Percentiles rank a stretch among this genome's conserved stretches.
Conservation (phyloP, 1,284 basidiomycete species). For the Malassezia furfur region DNA sequence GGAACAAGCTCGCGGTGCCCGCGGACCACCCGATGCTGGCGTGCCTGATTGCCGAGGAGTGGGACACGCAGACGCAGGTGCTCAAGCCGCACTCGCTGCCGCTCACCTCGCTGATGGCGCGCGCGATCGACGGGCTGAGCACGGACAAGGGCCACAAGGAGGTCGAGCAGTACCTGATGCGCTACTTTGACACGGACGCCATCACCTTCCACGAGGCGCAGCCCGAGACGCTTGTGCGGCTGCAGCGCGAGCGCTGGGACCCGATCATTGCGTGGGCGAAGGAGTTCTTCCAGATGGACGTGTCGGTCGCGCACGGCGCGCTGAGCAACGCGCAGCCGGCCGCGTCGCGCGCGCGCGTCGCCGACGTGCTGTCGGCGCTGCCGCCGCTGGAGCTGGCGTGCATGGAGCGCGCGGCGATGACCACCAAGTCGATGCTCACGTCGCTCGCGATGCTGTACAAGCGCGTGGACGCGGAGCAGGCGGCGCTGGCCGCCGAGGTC, state of each 20-base stretch:
- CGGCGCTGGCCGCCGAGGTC: slow-evolving; percentile 73
- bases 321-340: slow-evolving; percentile 23
- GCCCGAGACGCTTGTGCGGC: slow-evolving; percentile 63
- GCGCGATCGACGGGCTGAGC: slow-evolving; percentile 73
- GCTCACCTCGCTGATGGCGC: slow-evolving; percentile 78
- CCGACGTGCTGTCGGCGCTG: slow-evolving; percentile 16
- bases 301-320: slow-evolving; percentile 23
- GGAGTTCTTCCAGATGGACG: slow-evolving; percentile 55
- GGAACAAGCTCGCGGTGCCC: slow-evolving; percentile 66
- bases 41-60: slow-evolving; percentile 80
- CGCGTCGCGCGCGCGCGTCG: slow-evolving; percentile 16
- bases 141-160: slow-evolving; percentile 57
- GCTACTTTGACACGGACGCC: slow-evolving; percentile 90
- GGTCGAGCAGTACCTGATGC: slow-evolving; percentile 64
- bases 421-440: slow-evolving; percentile 84
- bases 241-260: slow-evolving; percentile 82
- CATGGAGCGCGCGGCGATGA: slow-evolving; percentile 80
- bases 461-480: slow-evolving; percentile 63
- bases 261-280: slow-evolving; percentile 75
- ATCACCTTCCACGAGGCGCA: slow-evolving; percentile 78
- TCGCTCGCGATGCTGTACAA: slow-evolving; percentile 72
- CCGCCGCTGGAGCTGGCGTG: slow-evolving; percentile 51
- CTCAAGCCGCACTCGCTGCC: slow-evolving; percentile 85
- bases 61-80: slow-evolving; percentile 80
- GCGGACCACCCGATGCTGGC: slow-evolving; percentile 64